A percentile compares a stretch with the other conserved stretches of the same genome.
These are phyloP conservation scores for Triticum monococcum DNA, from an alignment of 176 grass and related monocot genomes.

Conservation along the genomic window DNA sequence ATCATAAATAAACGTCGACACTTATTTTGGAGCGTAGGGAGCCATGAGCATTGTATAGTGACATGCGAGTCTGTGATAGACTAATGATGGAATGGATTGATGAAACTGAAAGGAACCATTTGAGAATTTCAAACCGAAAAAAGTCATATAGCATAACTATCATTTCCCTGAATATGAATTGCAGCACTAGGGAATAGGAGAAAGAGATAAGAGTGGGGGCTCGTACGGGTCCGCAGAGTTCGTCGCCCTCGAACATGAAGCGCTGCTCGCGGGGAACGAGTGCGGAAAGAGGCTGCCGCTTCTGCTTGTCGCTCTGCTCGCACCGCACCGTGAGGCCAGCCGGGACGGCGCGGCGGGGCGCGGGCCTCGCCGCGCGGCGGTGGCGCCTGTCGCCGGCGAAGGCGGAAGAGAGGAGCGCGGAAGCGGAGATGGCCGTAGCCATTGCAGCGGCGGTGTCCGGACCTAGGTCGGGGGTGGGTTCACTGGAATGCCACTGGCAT, in stretches of 20 bases:
- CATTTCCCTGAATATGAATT: not conserved
- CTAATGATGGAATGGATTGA: not conserved
- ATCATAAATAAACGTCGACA: not conserved
- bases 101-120: not conserved
- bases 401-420: conserved; percentile 44
- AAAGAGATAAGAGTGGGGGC: not conserved
- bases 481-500: conserved; percentile 34
- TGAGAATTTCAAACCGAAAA: not conserved
- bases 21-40: too few relatives aligned
- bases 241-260: conserved; percentile 77
- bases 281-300: conserved; percentile 39
- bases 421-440: conserved; percentile 52
- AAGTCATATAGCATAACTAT: not conserved
- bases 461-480: conserved; percentile 11
- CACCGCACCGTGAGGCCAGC: conserved; percentile 46
- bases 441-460: conserved; percentile 32
- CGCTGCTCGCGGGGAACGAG: conserved; percentile 60
- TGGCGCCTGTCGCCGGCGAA: conserved; percentile 30
- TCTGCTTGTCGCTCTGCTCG: conserved; percentile 52
- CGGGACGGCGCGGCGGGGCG: conserved; percentile 22
- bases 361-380: conserved; percentile 21
- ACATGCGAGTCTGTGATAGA: not conserved
- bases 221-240: conserved; percentile 58
- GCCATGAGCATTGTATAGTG: not conserved
- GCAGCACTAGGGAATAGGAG: not conserved